These are phyloP conservation scores for Piper betle DNA, from an alignment of 164 flowering plant genomes.

Conservation along the genomic window DNA sequence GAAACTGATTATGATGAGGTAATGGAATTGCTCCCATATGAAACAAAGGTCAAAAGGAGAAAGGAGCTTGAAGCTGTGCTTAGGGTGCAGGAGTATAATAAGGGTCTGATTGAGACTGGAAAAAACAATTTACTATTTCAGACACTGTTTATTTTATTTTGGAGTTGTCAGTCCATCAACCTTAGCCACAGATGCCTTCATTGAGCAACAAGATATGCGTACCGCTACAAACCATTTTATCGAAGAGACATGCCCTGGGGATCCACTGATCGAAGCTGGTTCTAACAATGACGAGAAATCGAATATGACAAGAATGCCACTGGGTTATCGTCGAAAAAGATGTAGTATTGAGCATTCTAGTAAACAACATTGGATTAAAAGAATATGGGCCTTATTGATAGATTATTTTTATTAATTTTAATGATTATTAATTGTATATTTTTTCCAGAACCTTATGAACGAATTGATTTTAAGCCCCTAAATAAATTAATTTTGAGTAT, in stretches of 20 bases:
- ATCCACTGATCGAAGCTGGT: not conserved
- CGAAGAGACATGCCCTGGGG: not conserved
- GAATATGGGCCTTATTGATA: not conserved
- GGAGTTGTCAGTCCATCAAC: constrained; percentile 8
- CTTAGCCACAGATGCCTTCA: constrained; percentile 3
- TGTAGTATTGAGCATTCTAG: not conserved
- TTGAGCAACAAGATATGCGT: constrained; percentile 15
- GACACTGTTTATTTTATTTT: no score
- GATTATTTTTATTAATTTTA: no score
- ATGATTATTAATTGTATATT: no score
- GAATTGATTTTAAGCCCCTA: no score
- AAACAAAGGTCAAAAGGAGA: constrained; percentile 46
- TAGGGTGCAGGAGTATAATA: constrained; percentile 47
- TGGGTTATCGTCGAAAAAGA: not conserved
- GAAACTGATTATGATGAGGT: constrained; percentile 17
- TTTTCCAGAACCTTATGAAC: no score
- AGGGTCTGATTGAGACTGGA: constrained; percentile 60
- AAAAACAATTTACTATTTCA: constrained; percentile 39
- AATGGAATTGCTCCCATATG: constrained; percentile 29
- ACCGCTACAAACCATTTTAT: not conserved
- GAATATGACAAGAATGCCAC: not conserved
- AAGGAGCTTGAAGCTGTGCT: constrained; percentile 47
- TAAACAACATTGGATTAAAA: not conserved
- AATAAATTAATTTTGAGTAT: no score
- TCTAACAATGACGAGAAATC: not conserved